These are phyloP conservation scores for Coleophoma crateriformis DNA, from an alignment of 2,329 filamentous ascomycete species.

Conservation along the genomic window DNA sequence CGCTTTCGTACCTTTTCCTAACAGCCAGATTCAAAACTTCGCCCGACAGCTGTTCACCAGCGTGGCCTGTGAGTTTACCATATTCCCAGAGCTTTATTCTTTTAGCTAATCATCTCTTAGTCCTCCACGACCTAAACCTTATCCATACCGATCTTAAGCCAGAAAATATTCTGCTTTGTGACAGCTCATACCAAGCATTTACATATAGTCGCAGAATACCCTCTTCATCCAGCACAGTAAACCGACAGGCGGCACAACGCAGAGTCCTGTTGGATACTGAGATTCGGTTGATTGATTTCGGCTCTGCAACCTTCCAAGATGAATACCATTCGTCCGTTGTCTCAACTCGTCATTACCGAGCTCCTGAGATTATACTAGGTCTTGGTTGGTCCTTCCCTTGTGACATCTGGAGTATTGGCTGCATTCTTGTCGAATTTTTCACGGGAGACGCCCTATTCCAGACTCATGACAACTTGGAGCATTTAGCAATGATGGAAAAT, in stretches of 20 bases:
- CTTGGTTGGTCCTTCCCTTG: slow-evolving; percentile 68
- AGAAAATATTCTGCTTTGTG: slow-evolving; percentile 63
- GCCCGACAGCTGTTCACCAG: slow-evolving; percentile 95
- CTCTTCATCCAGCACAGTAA: slow-evolving; percentile 56
- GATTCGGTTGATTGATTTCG: slow-evolving; percentile 66
- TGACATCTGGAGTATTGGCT: slow-evolving; percentile 71
- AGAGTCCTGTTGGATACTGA: slow-evolving; percentile 63
- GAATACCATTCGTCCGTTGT: slow-evolving; percentile 70
- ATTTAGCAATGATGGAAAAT: slow-evolving; percentile 71
- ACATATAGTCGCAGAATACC: slow-evolving; percentile 67
- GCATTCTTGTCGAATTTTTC: slow-evolving; percentile 67
- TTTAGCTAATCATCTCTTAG: slow-evolving; percentile 39
- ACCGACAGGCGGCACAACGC: slow-evolving; percentile 56
- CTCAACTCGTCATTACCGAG: slow-evolving; percentile 64
- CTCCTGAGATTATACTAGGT: slow-evolving; percentile 65
- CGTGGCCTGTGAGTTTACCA: slow-evolving; percentile 76
- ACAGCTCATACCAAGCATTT: slow-evolving; percentile 62
- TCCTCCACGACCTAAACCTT: slow-evolving; percentile 92
- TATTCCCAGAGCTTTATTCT: neutral
- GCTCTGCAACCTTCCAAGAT: slow-evolving; percentile 67
- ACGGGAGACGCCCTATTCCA: slow-evolving; percentile 68
- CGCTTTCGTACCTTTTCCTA: slow-evolving; percentile 92
- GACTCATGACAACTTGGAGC: slow-evolving; percentile 67
- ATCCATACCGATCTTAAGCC: slow-evolving; percentile 83
- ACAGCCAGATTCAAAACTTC: slow-evolving; percentile 97